Percentiles rank a stretch among this genome's conserved stretches.
phyloP scores from a whole-genome alignment of 805 yeast species.

The Candida michaelii region DNA sequence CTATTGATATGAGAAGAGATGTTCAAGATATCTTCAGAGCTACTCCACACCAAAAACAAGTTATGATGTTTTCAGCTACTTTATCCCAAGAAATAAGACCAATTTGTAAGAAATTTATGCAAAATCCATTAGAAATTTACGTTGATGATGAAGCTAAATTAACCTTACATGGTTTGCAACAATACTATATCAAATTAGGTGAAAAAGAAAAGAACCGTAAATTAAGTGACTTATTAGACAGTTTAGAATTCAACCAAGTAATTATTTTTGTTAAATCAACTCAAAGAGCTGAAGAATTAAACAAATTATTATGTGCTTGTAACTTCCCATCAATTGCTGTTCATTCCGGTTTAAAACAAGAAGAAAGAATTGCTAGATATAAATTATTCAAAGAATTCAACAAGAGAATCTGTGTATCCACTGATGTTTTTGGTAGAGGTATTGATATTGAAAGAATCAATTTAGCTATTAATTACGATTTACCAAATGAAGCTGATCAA shows the following conservation, averaged over 20 bases:
- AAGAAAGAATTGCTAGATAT: constrained; percentile 96
- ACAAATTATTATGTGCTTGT: constrained; percentile 83
- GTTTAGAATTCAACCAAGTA: constrained; percentile 96
- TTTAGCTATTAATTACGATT: constrained; percentile 95
- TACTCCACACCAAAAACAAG: constrained; percentile 98
- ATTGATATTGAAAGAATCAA: constrained; percentile 98
- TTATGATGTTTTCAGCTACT: constrained; percentile 99
- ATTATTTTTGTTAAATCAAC: constrained; percentile 93
- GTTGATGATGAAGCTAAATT: constrained; percentile 97
- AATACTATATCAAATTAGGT: constrained; percentile 84
- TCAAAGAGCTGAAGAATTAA: constrained; percentile 87
- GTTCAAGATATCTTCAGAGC: constrained; percentile 97
- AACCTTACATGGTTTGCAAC: constrained; percentile 97
- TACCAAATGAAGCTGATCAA: constrained; percentile 96
- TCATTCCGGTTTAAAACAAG: constrained; percentile 93
- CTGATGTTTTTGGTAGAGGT: constrained; percentile 99
- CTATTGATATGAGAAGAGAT: constrained; percentile 93
- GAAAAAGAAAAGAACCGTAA: constrained; percentile 93
- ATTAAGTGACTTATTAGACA: constrained; percentile 87
- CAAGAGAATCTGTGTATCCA: constrained; percentile 97
- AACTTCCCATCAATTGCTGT: constrained; percentile 97
- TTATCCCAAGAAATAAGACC: constrained; percentile 92
- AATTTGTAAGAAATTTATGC: constrained; percentile 96
- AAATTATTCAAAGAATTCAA: constrained; percentile 96
- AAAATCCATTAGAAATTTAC: constrained; percentile 93